Percentiles rank a stretch among this genome's conserved stretches.
phyloP scores from a whole-genome alignment of 208 protist species.

The Wallacemonas collosoma region DNA sequence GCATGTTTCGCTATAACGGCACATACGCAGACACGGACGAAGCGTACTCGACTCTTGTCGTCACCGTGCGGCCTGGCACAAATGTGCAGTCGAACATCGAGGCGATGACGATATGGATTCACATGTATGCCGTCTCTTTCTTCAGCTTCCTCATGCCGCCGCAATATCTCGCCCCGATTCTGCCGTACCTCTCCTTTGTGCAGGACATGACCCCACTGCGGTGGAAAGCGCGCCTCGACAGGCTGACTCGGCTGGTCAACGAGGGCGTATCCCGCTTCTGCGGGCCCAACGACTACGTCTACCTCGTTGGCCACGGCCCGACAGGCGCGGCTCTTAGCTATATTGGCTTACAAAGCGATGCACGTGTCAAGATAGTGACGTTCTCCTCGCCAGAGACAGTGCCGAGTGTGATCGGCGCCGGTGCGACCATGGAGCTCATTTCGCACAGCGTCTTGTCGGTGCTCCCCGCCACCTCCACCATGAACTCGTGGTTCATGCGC shows the following conservation, averaged over 20 bases:
- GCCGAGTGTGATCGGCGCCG: slow-evolving; percentile 10
- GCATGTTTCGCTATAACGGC: slow-evolving; percentile 29
- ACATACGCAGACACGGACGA: neutral
- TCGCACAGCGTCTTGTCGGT: slow-evolving; percentile 33
- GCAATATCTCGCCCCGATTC: slow-evolving; percentile 28
- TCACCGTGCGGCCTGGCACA: slow-evolving; percentile 38
- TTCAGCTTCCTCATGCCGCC: slow-evolving; percentile 58
- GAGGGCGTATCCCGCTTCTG: slow-evolving; percentile 1
- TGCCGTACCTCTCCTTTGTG: slow-evolving; percentile 47
- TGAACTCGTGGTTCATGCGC: slow-evolving; percentile 43
- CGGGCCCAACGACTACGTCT: slow-evolving; percentile 25
- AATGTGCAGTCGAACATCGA: slow-evolving; percentile 44
- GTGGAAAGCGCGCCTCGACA: slow-evolving; percentile 32
- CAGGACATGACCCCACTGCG: slow-evolving; percentile 39
- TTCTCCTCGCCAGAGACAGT: slow-evolving; percentile 35
- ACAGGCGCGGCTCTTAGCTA: slow-evolving; percentile 26
- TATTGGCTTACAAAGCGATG: slow-evolving; percentile 20
- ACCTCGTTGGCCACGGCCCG: slow-evolving; percentile 34
- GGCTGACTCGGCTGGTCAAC: slow-evolving; percentile 1
- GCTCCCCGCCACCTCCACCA: slow-evolving; percentile 26
- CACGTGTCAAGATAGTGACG: slow-evolving; percentile 24
- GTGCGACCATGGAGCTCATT: slow-evolving; percentile 12
- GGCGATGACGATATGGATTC: slow-evolving; percentile 60
- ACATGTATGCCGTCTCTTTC: slow-evolving; percentile 46
- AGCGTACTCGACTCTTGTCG: slow-evolving; percentile 19